These are phyloP conservation scores for Chaetomium sp. DNA, from an alignment of 2,329 filamentous ascomycete species.

Conservation along the genomic window DNA sequence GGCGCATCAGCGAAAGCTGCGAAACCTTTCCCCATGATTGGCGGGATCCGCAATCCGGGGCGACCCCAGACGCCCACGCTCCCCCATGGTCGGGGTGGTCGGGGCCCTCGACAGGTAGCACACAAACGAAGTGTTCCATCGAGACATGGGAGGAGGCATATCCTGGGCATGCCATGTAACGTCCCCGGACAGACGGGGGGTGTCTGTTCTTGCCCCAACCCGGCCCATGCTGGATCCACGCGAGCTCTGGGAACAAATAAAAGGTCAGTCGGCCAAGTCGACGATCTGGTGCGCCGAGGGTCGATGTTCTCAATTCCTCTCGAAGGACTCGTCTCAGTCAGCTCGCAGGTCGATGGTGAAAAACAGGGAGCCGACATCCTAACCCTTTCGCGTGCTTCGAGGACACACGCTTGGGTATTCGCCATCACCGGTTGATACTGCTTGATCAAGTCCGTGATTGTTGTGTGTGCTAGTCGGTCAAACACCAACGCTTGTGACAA, in stretches of 20 bases:
- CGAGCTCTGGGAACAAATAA: constrained; percentile 9
- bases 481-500: neutral
- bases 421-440: too few species aligned
- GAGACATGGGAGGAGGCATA: neutral
- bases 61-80: constrained; percentile 4
- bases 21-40: constrained; percentile 13
- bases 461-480: too few species aligned
- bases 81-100: neutral
- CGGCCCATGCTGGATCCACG: neutral
- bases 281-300: neutral
- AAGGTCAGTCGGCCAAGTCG: neutral
- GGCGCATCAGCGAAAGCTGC: neutral
- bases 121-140: constrained; percentile 3
- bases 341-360: constrained; percentile 14
- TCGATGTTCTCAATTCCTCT: neutral
- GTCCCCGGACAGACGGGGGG: constrained; percentile 5
- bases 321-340: neutral
- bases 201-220: neutral
- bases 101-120: neutral
- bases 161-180: constrained; percentile 17
- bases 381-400: neutral
- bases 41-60: constrained; percentile 16
- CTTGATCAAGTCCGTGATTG: too few species aligned
- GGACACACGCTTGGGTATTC: neutral
- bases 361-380: neutral